Conservation (phyloP, 306 rosid genomes). For the Elaeagnus macrophylla region DNA sequence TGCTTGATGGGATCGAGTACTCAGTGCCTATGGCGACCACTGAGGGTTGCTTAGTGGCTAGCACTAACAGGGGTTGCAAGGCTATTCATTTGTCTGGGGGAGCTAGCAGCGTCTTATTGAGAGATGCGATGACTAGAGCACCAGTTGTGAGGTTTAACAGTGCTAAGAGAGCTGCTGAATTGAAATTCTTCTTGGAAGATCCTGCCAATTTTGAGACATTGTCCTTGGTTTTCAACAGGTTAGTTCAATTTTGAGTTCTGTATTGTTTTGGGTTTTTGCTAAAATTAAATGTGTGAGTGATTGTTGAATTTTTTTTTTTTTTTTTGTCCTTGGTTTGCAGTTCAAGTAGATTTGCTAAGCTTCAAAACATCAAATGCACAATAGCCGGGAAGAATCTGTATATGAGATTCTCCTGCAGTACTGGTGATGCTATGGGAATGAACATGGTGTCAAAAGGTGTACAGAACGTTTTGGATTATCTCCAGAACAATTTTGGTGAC, state of each 20-base stretch:
- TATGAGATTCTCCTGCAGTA: constrained; percentile 65
- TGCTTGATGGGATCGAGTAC: constrained; percentile 58
- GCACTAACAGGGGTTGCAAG: constrained; percentile 84
- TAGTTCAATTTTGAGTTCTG: background rate
- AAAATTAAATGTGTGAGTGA: background rate
- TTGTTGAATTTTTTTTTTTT: background rate
- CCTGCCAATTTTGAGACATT: constrained; percentile 58
- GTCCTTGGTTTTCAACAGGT: constrained; percentile 58
- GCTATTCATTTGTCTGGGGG: constrained; percentile 79
- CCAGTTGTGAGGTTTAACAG: constrained; percentile 69
- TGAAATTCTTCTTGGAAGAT: constrained; percentile 66
- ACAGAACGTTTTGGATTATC: constrained; percentile 64
- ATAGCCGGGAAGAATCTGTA: constrained; percentile 77
- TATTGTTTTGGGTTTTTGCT: background rate
- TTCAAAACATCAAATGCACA: constrained; percentile 46
- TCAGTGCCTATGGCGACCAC: constrained; percentile 93
- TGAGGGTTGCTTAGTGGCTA: constrained; percentile 75
- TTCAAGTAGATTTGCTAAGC: constrained; percentile 75
- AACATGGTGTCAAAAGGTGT: constrained; percentile 96
- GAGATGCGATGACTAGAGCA: constrained; percentile 82
- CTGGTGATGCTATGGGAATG: constrained; percentile 99
- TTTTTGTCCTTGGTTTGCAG: constrained; percentile 13
- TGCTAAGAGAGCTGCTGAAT: constrained; percentile 58
- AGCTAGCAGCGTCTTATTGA: constrained; percentile 49
- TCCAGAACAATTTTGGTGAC: constrained; percentile 64